Percentiles rank a stretch among this genome's conserved stretches.
phyloP scores from a whole-genome alignment of 768 basidiomycete species.

The Tulasnella sp. region DNA sequence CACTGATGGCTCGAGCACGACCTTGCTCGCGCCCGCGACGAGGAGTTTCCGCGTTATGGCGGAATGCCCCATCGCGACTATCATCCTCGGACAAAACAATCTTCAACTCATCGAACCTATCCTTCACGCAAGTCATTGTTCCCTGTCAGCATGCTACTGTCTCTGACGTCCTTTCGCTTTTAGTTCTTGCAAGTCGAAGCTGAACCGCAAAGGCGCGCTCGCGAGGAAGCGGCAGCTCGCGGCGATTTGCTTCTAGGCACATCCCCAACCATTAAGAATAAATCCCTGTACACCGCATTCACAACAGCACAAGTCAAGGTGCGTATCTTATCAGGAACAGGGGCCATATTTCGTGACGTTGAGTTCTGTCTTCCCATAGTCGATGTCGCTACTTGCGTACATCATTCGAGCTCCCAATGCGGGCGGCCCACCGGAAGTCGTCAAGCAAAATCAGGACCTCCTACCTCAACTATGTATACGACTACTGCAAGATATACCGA shows the following conservation, averaged over 20 bases:
- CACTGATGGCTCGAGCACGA: background rate
- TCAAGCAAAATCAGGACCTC: slow-evolving; percentile 65
- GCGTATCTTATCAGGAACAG: slow-evolving; percentile 15
- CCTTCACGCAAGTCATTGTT: slow-evolving; percentile 57
- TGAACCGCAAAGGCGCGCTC: slow-evolving; percentile 65
- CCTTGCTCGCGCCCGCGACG: background rate
- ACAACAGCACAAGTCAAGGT: slow-evolving; percentile 88
- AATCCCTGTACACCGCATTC: slow-evolving; percentile 66
- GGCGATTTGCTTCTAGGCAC: slow-evolving; percentile 76
- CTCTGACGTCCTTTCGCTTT: background rate
- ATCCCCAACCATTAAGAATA: slow-evolving; percentile 60
- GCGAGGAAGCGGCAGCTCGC: slow-evolving; percentile 69
- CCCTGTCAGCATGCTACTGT: background rate
- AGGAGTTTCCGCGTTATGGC: slow-evolving; percentile 83
- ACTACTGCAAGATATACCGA: slow-evolving; percentile 88
- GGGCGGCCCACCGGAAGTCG: slow-evolving; percentile 31
- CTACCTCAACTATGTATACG: slow-evolving; percentile 71
- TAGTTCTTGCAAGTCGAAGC: slow-evolving; percentile 60
- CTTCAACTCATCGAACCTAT: slow-evolving; percentile 50
- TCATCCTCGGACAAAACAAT: slow-evolving; percentile 79
- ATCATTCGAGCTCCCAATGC: slow-evolving; percentile 51
- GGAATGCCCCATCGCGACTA: slow-evolving; percentile 87
- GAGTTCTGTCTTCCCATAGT: slow-evolving; percentile 35
- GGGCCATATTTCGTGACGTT: background rate
- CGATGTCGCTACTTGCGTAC: slow-evolving; percentile 86